Evolutionary conservation across 192 early-diverging fungal species (phyloP).

Genomic region (Rhizophagus clarus): DNA sequence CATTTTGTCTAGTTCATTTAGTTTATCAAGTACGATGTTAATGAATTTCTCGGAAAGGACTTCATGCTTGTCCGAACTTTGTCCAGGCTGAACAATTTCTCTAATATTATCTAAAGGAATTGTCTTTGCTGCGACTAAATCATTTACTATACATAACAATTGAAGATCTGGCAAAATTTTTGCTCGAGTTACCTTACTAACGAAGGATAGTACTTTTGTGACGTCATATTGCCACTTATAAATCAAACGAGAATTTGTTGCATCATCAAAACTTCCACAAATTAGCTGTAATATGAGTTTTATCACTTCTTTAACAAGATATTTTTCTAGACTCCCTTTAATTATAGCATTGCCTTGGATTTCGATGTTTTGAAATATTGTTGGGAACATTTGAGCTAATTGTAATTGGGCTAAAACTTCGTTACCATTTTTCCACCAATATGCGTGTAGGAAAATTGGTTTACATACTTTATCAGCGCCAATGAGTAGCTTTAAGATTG

Average conservation of each 20-base stretch:
- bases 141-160: conserved; percentile 20
- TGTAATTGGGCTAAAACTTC: conserved; percentile 27
- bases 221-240: conserved; percentile 9
- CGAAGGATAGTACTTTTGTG: conserved; percentile 11
- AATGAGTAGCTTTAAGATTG: conserved; percentile 1
- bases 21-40: background rate
- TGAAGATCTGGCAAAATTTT: background rate
- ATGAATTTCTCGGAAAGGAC: conserved; percentile 12
- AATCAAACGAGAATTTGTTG: background rate
- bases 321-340: background rate
- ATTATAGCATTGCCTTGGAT: background rate
- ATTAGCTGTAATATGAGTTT: background rate
- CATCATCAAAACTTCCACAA: background rate
- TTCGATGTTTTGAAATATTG: conserved; percentile 9
- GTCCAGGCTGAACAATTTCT: background rate
- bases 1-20: conserved; percentile 8
- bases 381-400: background rate
- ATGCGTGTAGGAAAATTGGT: conserved; percentile 7
- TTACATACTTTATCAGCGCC: conserved; percentile 6
- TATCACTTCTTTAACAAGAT: background rate
- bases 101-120: conserved; percentile 3
- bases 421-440: conserved; percentile 30
- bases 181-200: background rate
- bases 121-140: conserved; percentile 10
- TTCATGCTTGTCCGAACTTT: background rate